Conservation (phyloP, 2,329 filamentous ascomycete species). For the Cladosporium phlei region DNA sequence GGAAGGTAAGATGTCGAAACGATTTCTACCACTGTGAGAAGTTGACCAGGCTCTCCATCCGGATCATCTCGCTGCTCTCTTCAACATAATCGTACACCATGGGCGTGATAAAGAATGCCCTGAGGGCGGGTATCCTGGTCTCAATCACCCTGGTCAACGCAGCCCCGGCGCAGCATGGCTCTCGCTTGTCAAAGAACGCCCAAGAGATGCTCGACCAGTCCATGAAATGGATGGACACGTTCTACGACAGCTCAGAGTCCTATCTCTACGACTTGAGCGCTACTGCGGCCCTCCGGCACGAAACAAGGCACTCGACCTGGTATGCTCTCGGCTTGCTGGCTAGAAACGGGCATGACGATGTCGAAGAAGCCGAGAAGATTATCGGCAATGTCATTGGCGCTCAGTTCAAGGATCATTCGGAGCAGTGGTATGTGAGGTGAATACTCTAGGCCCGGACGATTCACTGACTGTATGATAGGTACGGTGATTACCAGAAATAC, state of each 20-base stretch:
- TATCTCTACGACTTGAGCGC: constrained; percentile 51
- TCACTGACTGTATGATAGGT: constrained; percentile 32
- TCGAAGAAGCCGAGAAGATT: constrained; percentile 49
- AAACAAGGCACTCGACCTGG: constrained; percentile 55
- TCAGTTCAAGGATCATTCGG: constrained; percentile 49
- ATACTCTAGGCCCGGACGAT: neutral
- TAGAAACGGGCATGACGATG: constrained; percentile 49
- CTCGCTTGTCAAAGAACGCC: neutral
- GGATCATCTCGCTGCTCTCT: no score
- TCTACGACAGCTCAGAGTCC: constrained; percentile 49
- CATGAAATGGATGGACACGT: constrained; percentile 41
- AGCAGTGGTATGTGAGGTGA: constrained; percentile 47
- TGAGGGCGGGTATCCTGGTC: no score
- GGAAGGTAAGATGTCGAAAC: no score
- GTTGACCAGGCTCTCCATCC: no score
- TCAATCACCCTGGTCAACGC: neutral
- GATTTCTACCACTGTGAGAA: no score
- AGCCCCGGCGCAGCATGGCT: constrained; percentile 5
- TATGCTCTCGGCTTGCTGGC: constrained; percentile 56
- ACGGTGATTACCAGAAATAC: constrained; percentile 49
- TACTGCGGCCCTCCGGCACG: constrained; percentile 48
- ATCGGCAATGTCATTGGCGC: constrained; percentile 50
- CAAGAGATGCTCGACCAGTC: constrained; percentile 4
- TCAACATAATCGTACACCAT: no score
- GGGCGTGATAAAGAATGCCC: no score